These are phyloP conservation scores for Chrysoporthe puriensis DNA, from an alignment of 2,329 filamentous ascomycete species.

Conservation along the genomic window DNA sequence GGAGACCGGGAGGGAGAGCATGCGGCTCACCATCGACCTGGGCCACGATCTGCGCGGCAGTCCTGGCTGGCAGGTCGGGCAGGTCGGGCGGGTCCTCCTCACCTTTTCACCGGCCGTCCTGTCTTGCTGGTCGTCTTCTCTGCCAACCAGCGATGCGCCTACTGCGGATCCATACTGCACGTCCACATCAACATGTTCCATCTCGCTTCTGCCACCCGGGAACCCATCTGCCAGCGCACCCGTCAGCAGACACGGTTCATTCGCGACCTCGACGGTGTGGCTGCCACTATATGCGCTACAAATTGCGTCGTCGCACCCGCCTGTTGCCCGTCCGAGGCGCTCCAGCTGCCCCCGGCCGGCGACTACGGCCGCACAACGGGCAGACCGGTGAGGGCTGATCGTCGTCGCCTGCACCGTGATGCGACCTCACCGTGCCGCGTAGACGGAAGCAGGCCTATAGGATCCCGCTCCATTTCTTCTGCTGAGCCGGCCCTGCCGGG, in stretches of 20 bases:
- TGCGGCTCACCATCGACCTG: conserved; percentile 21
- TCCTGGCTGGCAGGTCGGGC: background rate
- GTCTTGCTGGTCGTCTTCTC: background rate
- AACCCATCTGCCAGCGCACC: background rate
- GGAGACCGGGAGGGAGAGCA: conserved; percentile 4
- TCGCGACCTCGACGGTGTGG: background rate
- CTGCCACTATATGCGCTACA: background rate
- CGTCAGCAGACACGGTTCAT: background rate
- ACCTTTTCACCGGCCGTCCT: background rate
- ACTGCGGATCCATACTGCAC: background rate
- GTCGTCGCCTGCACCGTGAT: background rate
- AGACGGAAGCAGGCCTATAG: background rate
- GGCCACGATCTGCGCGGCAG: conserved; percentile 2
- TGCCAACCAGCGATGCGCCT: background rate
- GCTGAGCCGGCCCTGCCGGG: background rate
- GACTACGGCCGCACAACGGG: background rate
- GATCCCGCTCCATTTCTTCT: background rate
- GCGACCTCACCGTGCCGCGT: background rate
- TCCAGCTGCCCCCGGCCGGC: background rate
- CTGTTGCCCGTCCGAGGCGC: background rate
- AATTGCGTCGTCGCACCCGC: background rate
- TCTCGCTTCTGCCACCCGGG: conserved; percentile 1
- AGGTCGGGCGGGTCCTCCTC: background rate
- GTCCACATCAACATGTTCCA: background rate
- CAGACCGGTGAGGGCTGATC: background rate